A percentile compares a stretch with the other conserved stretches of the same genome.
Conservation (phyloP, 2,329 filamentous ascomycete species). For the Talaromyces piceae region DNA sequence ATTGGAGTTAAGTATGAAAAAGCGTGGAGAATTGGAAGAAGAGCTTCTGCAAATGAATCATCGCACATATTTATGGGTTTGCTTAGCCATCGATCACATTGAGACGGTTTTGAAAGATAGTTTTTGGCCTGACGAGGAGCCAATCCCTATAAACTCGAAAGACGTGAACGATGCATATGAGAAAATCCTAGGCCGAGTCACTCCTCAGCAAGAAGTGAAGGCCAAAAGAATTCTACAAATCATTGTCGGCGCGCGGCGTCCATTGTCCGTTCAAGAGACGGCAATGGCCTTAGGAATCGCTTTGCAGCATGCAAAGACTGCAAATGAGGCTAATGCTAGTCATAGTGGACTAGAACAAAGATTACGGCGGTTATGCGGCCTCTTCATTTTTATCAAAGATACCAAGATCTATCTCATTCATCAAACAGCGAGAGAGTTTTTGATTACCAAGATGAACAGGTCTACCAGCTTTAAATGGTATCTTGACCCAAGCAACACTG, state of each 20-base stretch:
- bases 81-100: conserved; percentile 28
- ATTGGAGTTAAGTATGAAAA: conserved; percentile 10
- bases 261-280: conserved; percentile 14
- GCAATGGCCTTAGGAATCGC: conserved; percentile 10
- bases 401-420: conserved; percentile 31
- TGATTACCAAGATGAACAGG: conserved; percentile 13
- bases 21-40: conserved; percentile 16
- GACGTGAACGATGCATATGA: conserved; percentile 18
- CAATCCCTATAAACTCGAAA: conserved; percentile 14
- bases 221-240: conserved; percentile 15
- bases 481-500: not conserved
- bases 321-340: conserved; percentile 13
- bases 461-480: not conserved
- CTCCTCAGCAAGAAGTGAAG: not conserved
- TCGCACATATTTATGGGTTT: conserved; percentile 37
- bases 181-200: conserved; percentile 12
- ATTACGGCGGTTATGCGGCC: conserved; percentile 27
- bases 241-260: conserved; percentile 13
- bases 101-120: conserved; percentile 9
- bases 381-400: conserved; percentile 30
- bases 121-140: conserved; percentile 15
- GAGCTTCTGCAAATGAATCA: conserved; percentile 24
- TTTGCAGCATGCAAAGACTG: conserved; percentile 3
- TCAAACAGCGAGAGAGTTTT: conserved; percentile 35
- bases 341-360: conserved; percentile 7